Evolutionary conservation across 306 rosid species (phyloP).

Genomic region (Vicia faba): DNA sequence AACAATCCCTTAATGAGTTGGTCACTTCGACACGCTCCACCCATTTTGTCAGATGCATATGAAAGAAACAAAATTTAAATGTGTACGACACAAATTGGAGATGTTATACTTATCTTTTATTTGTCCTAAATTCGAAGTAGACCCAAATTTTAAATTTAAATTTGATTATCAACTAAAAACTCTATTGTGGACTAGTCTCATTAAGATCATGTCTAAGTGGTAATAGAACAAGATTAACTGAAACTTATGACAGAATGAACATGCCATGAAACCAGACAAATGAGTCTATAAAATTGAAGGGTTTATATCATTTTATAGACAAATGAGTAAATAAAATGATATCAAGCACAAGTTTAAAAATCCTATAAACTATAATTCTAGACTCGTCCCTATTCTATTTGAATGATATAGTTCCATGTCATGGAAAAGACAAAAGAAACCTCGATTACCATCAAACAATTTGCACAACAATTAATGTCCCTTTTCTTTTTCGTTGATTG

Average conservation of each 20-base stretch:
- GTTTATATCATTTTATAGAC: slow-evolving; percentile 1
- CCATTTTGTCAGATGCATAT: too few relatives aligned
- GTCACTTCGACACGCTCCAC: too few relatives aligned
- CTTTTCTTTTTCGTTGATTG: slow-evolving; percentile 25
- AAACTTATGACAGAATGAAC: neutral
- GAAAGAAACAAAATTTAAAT: too few relatives aligned
- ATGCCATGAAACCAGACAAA: slow-evolving; percentile 8
- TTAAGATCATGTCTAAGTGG: too few relatives aligned
- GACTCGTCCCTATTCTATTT: slow-evolving; percentile 20
- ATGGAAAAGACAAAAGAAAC: slow-evolving; percentile 15
- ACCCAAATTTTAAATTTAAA: too few relatives aligned
- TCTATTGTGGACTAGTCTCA: too few relatives aligned
- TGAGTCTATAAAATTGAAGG: neutral
- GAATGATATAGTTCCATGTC: slow-evolving; percentile 6
- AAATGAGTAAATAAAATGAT: slow-evolving; percentile 3
- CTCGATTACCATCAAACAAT: slow-evolving; percentile 28
- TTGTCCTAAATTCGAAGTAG: too few relatives aligned
- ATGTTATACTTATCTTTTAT: too few relatives aligned
- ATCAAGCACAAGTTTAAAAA: slow-evolving; percentile 3
- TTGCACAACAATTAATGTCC: slow-evolving; percentile 6
- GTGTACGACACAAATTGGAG: too few relatives aligned
- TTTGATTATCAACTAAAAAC: too few relatives aligned
- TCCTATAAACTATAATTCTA: slow-evolving; percentile 1
- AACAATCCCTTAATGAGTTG: too few relatives aligned
- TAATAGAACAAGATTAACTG: neutral